phyloP scores from a whole-genome alignment of 208 protist genomes.

The Lotmaria passim region DNA sequence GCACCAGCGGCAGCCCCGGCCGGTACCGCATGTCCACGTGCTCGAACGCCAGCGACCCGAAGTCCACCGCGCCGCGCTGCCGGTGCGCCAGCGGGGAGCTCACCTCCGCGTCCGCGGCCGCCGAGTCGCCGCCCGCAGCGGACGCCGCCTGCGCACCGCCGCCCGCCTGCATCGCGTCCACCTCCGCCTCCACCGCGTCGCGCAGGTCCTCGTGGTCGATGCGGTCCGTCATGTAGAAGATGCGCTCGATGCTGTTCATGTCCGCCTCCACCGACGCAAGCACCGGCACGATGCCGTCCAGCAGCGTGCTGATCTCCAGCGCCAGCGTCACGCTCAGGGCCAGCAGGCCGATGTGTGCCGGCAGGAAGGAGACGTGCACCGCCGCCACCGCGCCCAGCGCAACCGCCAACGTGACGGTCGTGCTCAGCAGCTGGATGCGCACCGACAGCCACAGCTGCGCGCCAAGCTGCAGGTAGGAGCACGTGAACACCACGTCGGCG shows the following conservation, averaged over 20 bases:
- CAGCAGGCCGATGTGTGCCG: slow-evolving; percentile 47
- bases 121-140: too few species aligned
- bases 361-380: slow-evolving; percentile 23
- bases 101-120: too few species aligned
- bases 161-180: too few species aligned
- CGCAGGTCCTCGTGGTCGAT: slow-evolving; percentile 49
- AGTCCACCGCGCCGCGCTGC: too few species aligned
- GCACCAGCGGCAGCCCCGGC: too few species aligned
- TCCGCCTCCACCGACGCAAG: slow-evolving; percentile 55
- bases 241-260: slow-evolving; percentile 83
- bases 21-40: slow-evolving; percentile 81
- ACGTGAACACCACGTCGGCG: slow-evolving; percentile 52
- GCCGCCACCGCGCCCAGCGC: slow-evolving; percentile 49
- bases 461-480: slow-evolving; percentile 40
- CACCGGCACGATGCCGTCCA: slow-evolving; percentile 51
- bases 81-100: too few species aligned
- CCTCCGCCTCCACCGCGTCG: too few species aligned
- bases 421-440: slow-evolving; percentile 88
- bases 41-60: slow-evolving; percentile 55
- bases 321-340: slow-evolving; percentile 63
- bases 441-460: slow-evolving; percentile 86
- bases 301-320: slow-evolving; percentile 48
- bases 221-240: slow-evolving; percentile 65
- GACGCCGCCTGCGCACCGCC: neutral
- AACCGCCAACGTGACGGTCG: slow-evolving; percentile 48